Conservation (phyloP, 805 yeast genomes). For the Saturnispora sekii region DNA sequence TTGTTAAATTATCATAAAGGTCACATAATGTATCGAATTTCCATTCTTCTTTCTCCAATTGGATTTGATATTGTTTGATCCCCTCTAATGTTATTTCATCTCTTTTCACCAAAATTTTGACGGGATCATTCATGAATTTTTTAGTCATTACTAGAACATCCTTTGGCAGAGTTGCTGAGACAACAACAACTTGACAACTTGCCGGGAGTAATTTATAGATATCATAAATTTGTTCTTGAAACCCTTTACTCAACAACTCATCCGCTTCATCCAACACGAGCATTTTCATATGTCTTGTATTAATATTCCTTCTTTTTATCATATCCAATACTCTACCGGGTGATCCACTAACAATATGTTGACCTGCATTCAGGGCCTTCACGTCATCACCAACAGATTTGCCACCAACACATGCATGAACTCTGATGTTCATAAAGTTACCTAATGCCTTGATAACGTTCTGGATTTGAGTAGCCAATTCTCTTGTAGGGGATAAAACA, state of each 20-base stretch:
- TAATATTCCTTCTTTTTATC: slow-evolving; percentile 72
- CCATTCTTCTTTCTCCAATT: slow-evolving; percentile 88
- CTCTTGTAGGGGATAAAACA: slow-evolving; percentile 92
- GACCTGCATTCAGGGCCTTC: slow-evolving; percentile 63
- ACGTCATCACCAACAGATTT: slow-evolving; percentile 75
- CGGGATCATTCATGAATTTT: slow-evolving; percentile 89
- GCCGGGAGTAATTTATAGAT: slow-evolving; percentile 79
- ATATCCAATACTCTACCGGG: slow-evolving; percentile 94
- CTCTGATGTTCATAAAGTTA: slow-evolving; percentile 73
- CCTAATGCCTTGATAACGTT: slow-evolving; percentile 82
- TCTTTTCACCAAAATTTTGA: slow-evolving; percentile 86
- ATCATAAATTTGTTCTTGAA: slow-evolving; percentile 91
- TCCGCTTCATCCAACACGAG: slow-evolving; percentile 94
- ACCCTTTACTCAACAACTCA: slow-evolving; percentile 86
- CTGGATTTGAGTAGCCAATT: slow-evolving; percentile 87
- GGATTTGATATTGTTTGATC: slow-evolving; percentile 82
- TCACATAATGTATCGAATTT: slow-evolving; percentile 93
- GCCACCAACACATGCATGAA: slow-evolving; percentile 94
- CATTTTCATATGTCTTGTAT: slow-evolving; percentile 73
- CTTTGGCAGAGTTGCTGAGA: slow-evolving; percentile 88
- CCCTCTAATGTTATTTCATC: slow-evolving; percentile 94
- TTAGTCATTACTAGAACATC: slow-evolving; percentile 88
- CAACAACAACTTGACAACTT: slow-evolving; percentile 83
- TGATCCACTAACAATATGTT: slow-evolving; percentile 91
- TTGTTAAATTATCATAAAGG: slow-evolving; percentile 86